Base-by-base conservation (phyloP, 192 early-diverging fungal genomes). In the Umbelopsis sp. region DNA sequence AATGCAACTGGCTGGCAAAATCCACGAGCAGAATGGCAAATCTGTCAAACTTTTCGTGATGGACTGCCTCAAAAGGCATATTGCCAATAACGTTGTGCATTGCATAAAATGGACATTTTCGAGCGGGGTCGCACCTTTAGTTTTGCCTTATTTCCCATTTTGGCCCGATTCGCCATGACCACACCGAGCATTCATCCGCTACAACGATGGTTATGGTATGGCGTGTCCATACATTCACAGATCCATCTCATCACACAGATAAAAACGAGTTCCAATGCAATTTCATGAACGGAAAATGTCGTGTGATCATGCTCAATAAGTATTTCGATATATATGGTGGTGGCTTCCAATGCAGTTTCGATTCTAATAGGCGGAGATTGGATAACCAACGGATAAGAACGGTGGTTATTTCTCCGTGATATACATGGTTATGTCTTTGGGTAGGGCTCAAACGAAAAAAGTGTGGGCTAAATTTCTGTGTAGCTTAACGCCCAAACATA, bases 51-150 rank as follows among this genome's bases (percentile, higher is more conserved):
- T n/a, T 30, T 30, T 61, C 55, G 55, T 61, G 55, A 16, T 18
- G 13, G 55, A 61, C 27, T 61, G 33, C 55, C 33, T 22, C 55
- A 61, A 61, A 35, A 33, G 55, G 55, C 2, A 16, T 16, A 25
- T 61, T 61, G 33, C 30, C 55, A 61, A 27, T 33, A 61, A 18
- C 35, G 27, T 61, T 30, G 33, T 61, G 55, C 55, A 61, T 61
- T 41, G 37, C 37, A 41, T 41, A 0, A 9, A 10, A 16, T 33
- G 1, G 55, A 55, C 33, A 18, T 35, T 61, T 61, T 61, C 55
- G 55, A 30, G 16, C 18, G 18, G 15, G 27, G 27, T 61, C 16
- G 18, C 55, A 61, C 55, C 55, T 35, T 15, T 25, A 18, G 55
- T 4, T 61, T 53, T 53, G n/a, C 51, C 20, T 33, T 61, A 30